These are phyloP conservation scores for Ceratocystis ficicola DNA, from an alignment of 2,329 filamentous ascomycete genomes.

Conservation along the genomic window DNA sequence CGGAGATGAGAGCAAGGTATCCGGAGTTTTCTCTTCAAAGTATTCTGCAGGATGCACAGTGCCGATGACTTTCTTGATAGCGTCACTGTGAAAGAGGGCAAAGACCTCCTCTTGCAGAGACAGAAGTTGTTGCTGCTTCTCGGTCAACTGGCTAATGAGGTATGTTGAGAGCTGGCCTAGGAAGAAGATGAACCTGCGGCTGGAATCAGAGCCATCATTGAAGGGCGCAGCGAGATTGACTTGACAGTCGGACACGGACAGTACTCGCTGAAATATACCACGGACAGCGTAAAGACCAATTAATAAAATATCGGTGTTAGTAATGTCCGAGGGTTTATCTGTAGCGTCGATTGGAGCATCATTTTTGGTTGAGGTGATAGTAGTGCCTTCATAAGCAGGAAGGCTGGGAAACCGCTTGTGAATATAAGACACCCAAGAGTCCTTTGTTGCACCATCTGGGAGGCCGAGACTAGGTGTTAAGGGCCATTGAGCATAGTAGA, in stretches of 20 bases:
- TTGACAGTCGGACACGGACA: background rate
- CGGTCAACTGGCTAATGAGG: slow-evolving; percentile 30
- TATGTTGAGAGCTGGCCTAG: slow-evolving; percentile 29
- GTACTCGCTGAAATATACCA: slow-evolving; percentile 11
- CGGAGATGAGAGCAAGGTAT: background rate
- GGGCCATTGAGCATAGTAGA: slow-evolving; percentile 27
- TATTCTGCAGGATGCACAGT: slow-evolving; percentile 1
- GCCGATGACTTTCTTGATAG: background rate
- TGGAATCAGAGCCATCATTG: slow-evolving; percentile 18
- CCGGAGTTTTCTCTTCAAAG: slow-evolving; percentile 11
- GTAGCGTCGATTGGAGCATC: slow-evolving; percentile 3
- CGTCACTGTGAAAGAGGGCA: slow-evolving; percentile 30
- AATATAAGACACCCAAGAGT: slow-evolving; percentile 27
- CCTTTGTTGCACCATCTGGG: slow-evolving; percentile 23
- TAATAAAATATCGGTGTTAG: slow-evolving; percentile 15
- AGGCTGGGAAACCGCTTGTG: slow-evolving; percentile 28
- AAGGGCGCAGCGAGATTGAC: slow-evolving; percentile 12
- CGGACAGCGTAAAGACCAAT: slow-evolving; percentile 19
- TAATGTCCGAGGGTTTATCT: slow-evolving; percentile 1
- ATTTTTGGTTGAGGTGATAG: background rate
- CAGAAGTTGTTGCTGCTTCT: slow-evolving; percentile 30
- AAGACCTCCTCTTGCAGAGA: slow-evolving; percentile 29
- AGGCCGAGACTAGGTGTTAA: slow-evolving; percentile 16
- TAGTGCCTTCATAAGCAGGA: slow-evolving; percentile 20
- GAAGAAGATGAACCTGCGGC: slow-evolving; percentile 19